Evolutionary conservation across 257 asterid genomes (phyloP).

Genomic region (Ophiorrhiza pumila): DNA sequence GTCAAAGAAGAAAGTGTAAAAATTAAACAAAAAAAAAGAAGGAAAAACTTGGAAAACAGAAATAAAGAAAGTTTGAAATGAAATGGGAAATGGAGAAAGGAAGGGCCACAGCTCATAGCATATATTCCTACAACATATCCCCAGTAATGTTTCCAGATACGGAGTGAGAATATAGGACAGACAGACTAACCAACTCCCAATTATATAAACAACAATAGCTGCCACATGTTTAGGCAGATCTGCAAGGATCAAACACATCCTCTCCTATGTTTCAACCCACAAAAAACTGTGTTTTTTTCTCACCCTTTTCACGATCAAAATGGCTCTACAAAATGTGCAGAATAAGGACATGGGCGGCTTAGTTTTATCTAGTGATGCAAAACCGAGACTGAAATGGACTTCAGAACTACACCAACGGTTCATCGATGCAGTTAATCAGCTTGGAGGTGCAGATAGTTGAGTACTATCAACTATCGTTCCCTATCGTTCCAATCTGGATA

Average conservation of each 20-base stretch:
- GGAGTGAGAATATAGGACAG: conserved; percentile 79
- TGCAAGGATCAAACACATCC: conserved; percentile 7
- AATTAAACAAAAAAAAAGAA: not conserved
- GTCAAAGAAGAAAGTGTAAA: conserved; percentile 54
- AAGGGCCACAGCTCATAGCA: conserved; percentile 65
- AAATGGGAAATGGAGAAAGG: conserved; percentile 66
- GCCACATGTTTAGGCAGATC: conserved; percentile 35
- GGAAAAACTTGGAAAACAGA: conserved; percentile 24
- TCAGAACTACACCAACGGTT: conserved; percentile 75
- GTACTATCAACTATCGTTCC: conserved; percentile 14
- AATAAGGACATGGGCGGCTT: conserved; percentile 52
- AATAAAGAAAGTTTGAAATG: conserved; percentile 34
- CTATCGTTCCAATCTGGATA: not conserved
- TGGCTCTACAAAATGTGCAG: conserved; percentile 50
- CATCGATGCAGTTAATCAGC: conserved; percentile 61
- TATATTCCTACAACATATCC: conserved; percentile 72
- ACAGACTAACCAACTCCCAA: conserved; percentile 47
- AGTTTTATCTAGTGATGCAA: conserved; percentile 79
- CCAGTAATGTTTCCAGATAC: conserved; percentile 82
- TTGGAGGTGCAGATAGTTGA: conserved; percentile 87
- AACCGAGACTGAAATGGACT: conserved; percentile 92
- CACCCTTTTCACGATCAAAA: conserved; percentile 22
- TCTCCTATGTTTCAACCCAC: conserved; percentile 15
- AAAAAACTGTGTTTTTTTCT: conserved; percentile 25
- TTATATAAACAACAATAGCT: conserved; percentile 48